Base-by-base conservation (phyloP, 371 early-diverging fungal species). In the Blakeslea trispora region DNA sequence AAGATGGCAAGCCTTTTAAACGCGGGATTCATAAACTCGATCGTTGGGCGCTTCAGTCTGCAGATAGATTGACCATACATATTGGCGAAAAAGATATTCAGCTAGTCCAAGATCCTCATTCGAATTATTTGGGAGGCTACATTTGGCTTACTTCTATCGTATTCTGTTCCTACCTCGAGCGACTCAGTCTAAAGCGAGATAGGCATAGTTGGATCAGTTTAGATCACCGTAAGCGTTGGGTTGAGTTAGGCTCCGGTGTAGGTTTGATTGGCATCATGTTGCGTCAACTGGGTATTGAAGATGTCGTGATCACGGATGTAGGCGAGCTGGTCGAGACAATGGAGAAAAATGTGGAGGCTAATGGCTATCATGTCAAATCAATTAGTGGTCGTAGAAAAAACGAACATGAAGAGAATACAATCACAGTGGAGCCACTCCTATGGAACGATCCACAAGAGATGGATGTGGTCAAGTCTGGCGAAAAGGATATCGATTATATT, bases 31-130 rank as follows among this genome's bases (percentile, higher is more conserved):
- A 63, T 40, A 72, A 68, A 37, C 54, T 81, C n/a, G 81, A 81
- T 60, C 77, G 81, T 9, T 81, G 81, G 81, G 77, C 73, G 37
- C 58, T 79, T 17, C 81, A 81, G 40, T 72, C 77, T 2, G 79
- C 81, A 8, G 77, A 81, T 39, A 57, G 55, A 0, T 44, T 81
- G 10, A 75, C 77, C 0, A 62, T 81, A 23, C 75, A 72, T 40
- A 61, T 78, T 37, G 71, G 71, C 18, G 46, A 53, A 5, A 58
- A 69, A 10, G 70, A 81, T 22, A 62, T 74, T 37, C 61, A 59
- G 2, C 52, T 80, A 1, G 75, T 70, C 1, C 80, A 80, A 57
- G 80, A 80, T 44, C 80, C 80, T 0, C 80, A 80, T 58, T 74
- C 75, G 0, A 68, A 70, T 23, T 75, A 74, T 46, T 56, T 78